phyloP scores from a whole-genome alignment of 805 yeast species.

The Pichia scutulata region DNA sequence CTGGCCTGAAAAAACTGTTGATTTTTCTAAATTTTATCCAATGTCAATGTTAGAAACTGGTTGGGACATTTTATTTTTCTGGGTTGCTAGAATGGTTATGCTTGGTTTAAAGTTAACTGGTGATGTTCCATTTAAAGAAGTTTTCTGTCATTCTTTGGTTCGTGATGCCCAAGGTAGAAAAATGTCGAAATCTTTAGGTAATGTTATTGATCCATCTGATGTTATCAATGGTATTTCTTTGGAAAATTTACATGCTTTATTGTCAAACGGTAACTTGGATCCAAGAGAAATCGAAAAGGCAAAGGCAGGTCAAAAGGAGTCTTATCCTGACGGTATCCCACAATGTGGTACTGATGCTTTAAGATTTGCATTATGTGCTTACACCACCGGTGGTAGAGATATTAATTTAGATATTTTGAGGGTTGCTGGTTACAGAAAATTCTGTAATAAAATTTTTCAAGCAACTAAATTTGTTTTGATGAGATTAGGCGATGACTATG shows the following conservation, averaged over 20 bases:
- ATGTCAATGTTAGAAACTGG: constrained; percentile 96
- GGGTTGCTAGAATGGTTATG: constrained; percentile 97
- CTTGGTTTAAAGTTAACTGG: constrained; percentile 88
- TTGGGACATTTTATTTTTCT: constrained; percentile 98
- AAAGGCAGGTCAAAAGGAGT: constrained; percentile 73
- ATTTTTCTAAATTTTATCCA: constrained; percentile 75
- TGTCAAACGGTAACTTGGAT: constrained; percentile 77
- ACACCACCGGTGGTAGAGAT: constrained; percentile 98
- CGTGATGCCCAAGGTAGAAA: constrained; percentile 99
- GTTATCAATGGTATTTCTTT: constrained; percentile 85
- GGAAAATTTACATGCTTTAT: constrained; percentile 69
- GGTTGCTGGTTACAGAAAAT: constrained; percentile 98
- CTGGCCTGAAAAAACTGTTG: constrained; percentile 79
- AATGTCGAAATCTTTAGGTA: constrained; percentile 97
- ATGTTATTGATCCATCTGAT: constrained; percentile 92
- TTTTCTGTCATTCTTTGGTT: constrained; percentile 95
- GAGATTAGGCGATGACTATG: constrained; percentile 83
- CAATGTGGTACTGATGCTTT: constrained; percentile 99
- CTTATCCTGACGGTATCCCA: constrained; percentile 96
- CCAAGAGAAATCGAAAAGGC: constrained; percentile 85
- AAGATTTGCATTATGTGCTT: constrained; percentile 96
- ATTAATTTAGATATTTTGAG: constrained; percentile 92
- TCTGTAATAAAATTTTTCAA: constrained; percentile 98
- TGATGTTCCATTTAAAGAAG: constrained; percentile 87
- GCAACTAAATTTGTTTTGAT: constrained; percentile 95